These are phyloP conservation scores for Globisporangium recalcitrans DNA, from an alignment of 352 stramenopile genomes.

Conservation along the genomic window DNA sequence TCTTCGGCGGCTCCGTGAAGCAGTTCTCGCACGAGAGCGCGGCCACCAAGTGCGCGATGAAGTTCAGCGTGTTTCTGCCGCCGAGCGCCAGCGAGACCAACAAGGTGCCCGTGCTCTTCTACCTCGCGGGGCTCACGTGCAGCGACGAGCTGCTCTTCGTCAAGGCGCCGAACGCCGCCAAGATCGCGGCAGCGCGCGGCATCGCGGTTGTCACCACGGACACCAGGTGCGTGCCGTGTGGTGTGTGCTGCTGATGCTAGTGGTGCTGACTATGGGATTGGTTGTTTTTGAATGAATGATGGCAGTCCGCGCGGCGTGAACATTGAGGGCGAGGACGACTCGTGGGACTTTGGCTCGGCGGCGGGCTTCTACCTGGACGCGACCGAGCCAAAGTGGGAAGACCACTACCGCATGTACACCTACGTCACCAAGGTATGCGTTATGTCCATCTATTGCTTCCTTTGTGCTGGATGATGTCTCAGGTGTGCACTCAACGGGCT, in stretches of 20 bases:
- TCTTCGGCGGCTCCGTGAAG: constrained; percentile 76
- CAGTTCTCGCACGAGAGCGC: constrained; percentile 82
- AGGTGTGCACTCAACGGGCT: not conserved
- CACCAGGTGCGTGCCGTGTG: constrained; percentile 55
- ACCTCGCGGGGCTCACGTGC: constrained; percentile 95
- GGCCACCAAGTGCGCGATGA: constrained; percentile 86
- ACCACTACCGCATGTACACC: constrained; percentile 97
- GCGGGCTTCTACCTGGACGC: constrained; percentile 98
- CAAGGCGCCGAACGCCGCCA: constrained; percentile 91
- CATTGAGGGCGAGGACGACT: constrained; percentile 92
- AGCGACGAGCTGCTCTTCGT: constrained; percentile 95
- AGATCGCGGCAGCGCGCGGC: constrained; percentile 82
- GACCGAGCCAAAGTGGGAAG: constrained; percentile 88
- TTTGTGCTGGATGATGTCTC: not conserved
- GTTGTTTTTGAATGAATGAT: not conserved
- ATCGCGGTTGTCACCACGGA: constrained; percentile 95
- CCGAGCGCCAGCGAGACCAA: constrained; percentile 44
- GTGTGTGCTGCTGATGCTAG: not conserved
- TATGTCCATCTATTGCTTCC: no score
- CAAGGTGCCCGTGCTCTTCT: constrained; percentile 91
- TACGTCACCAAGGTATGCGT: constrained; percentile 91
- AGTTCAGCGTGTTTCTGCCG: constrained; percentile 89
- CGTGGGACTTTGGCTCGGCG: constrained; percentile 95
- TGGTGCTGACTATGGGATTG: not conserved
- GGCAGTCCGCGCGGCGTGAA: constrained; percentile 85